These are phyloP conservation scores for Neurospora sp. DNA, from an alignment of 2,329 filamentous ascomycete genomes.

Conservation along the genomic window DNA sequence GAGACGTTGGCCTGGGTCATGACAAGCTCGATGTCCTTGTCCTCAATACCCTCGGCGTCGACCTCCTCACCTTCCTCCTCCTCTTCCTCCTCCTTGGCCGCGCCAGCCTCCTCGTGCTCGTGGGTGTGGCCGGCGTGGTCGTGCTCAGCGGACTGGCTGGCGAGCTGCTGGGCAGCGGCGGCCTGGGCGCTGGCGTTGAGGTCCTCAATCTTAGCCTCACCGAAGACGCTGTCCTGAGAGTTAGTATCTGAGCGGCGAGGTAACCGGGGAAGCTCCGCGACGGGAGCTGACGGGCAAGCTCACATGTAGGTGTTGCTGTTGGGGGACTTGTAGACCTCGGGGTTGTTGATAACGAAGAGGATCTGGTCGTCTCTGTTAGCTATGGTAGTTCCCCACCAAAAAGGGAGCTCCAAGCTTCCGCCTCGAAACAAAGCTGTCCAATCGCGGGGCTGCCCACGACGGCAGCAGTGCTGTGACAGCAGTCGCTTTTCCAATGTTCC, in stretches of 20 bases:
- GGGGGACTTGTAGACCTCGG: slow-evolving; percentile 98
- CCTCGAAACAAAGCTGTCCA: background rate
- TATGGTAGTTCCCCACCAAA: background rate
- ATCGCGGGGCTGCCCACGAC: slow-evolving; percentile 4
- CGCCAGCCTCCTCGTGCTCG: slow-evolving; percentile 49
- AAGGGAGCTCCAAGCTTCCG: background rate
- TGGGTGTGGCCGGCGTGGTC: slow-evolving; percentile 66
- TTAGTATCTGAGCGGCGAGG: slow-evolving; percentile 4
- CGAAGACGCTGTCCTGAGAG: slow-evolving; percentile 67
- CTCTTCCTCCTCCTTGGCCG: slow-evolving; percentile 68
- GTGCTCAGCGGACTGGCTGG: slow-evolving; percentile 57
- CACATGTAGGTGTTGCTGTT: slow-evolving; percentile 99
- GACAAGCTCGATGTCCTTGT: slow-evolving; percentile 98
- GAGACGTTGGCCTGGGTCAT: slow-evolving; percentile 97
- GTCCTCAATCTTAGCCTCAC: slow-evolving; percentile 99
- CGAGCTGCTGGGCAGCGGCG: slow-evolving; percentile 90
- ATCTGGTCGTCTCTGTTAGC: slow-evolving; percentile 48
- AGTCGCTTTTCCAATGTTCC: background rate
- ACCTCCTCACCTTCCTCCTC: slow-evolving; percentile 93
- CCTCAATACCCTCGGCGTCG: slow-evolving; percentile 86
- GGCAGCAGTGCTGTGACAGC: background rate
- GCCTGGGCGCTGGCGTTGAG: slow-evolving; percentile 97
- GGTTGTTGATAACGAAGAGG: slow-evolving; percentile 99
- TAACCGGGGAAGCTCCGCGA: slow-evolving; percentile 5
- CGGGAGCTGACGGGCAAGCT: slow-evolving; percentile 29